phyloP scores from a whole-genome alignment of 805 yeast species.

The Dipodascopsis tothii region DNA sequence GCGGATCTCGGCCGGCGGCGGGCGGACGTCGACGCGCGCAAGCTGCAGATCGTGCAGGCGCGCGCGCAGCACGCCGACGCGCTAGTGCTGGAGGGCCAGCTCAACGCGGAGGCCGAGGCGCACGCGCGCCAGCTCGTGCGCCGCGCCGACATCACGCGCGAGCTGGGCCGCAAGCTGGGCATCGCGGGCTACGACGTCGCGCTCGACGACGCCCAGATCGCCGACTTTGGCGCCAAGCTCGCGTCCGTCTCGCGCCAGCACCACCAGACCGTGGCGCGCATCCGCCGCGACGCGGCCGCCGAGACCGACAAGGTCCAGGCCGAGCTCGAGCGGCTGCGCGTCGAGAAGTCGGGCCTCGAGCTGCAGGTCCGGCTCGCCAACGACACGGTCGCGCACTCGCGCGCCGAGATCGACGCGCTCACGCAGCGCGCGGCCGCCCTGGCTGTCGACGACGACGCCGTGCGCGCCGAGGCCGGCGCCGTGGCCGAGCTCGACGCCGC shows the following conservation, averaged over 20 bases:
- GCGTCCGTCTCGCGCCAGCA: neutral
- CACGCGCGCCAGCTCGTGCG: conserved; percentile 11
- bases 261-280: conserved; percentile 10
- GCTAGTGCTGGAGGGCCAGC: conserved; percentile 49
- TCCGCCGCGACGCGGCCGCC: conserved; percentile 26
- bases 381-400: conserved; percentile 10
- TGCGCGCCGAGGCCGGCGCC: conserved; percentile 38
- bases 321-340: conserved; percentile 25
- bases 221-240: conserved; percentile 7
- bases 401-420: conserved; percentile 35
- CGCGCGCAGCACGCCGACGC: conserved; percentile 35
- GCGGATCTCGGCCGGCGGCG: conserved; percentile 28
- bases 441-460: conserved; percentile 39
- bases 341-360: conserved; percentile 24
- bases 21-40: conserved; percentile 24
- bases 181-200: conserved; percentile 13
- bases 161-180: conserved; percentile 4
- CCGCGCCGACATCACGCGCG: conserved; percentile 14
- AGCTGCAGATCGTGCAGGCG: conserved; percentile 24
- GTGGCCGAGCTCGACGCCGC: conserved; percentile 35
- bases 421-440: conserved; percentile 36
- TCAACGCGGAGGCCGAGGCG: conserved; percentile 37
- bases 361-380: conserved; percentile 17
- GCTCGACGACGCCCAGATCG: conserved; percentile 9
- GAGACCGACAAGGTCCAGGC: conserved; percentile 27